phyloP scores from a whole-genome alignment of 768 basidiomycete species.

The Lyophyllum semitale region DNA sequence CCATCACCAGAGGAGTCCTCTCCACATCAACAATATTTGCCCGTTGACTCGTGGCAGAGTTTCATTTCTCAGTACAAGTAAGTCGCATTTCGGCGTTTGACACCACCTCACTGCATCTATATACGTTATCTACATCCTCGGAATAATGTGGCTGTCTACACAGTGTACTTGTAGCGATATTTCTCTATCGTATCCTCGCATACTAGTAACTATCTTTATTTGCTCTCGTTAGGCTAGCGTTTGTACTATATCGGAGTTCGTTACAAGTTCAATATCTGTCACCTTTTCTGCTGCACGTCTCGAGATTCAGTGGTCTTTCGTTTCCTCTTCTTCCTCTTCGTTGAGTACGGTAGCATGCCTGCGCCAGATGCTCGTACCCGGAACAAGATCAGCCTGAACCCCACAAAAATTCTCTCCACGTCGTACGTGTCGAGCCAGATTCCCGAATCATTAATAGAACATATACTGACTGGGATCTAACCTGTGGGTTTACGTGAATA shows the following conservation, averaged over 20 bases:
- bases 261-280: background rate
- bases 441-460: background rate
- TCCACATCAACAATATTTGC: conserved; percentile 34
- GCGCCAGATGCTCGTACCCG: conserved; percentile 69
- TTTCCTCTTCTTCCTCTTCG: conserved; percentile 1
- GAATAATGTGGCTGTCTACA: conserved; percentile 11
- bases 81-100: background rate
- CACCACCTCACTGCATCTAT: background rate
- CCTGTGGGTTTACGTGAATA: conserved; percentile 24
- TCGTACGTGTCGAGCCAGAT: conserved; percentile 42
- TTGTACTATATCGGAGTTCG: conserved; percentile 3
- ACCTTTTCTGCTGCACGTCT: background rate
- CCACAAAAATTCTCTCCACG: conserved; percentile 51
- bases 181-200: conserved; percentile 13
- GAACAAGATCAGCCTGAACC: conserved; percentile 63
- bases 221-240: conserved; percentile 25
- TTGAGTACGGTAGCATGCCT: conserved; percentile 45
- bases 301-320: background rate
- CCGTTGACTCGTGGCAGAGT: conserved; percentile 49
- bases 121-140: conserved; percentile 10
- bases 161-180: conserved; percentile 21
- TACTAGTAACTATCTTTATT: conserved; percentile 25
- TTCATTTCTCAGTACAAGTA: conserved; percentile 47
- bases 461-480: conserved; percentile 13
- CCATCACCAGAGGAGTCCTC: conserved; percentile 28